A percentile compares a stretch with the other conserved stretches of the same genome.
Conservation (phyloP, 2,329 filamentous ascomycete species). For the Diaporthe eres region DNA sequence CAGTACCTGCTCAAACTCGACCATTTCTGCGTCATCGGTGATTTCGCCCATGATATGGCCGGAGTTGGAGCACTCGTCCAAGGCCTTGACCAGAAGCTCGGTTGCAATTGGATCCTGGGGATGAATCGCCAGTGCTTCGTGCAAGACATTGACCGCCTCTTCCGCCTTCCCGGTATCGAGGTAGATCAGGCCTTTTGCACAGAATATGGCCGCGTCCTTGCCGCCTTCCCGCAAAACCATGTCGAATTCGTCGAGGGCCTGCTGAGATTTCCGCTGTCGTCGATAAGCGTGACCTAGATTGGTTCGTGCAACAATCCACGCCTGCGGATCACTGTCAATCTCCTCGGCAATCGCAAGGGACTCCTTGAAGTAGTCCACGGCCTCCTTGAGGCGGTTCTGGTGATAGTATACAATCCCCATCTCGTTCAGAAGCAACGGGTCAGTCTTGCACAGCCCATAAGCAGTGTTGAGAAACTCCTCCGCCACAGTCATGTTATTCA, state of each 20-base stretch:
- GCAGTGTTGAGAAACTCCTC: slow-evolving; percentile 95
- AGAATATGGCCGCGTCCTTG: slow-evolving; percentile 84
- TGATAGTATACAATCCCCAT: slow-evolving; percentile 97
- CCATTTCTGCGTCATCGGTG: slow-evolving; percentile 48
- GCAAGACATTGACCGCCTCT: slow-evolving; percentile 85
- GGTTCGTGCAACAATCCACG: slow-evolving; percentile 86
- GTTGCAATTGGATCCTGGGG: slow-evolving; percentile 87
- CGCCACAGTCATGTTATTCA: slow-evolving; percentile 94
- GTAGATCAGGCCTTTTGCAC: slow-evolving; percentile 86
- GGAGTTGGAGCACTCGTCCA: slow-evolving; percentile 69
- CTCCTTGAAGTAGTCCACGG: slow-evolving; percentile 82
- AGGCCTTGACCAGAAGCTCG: slow-evolving; percentile 80
- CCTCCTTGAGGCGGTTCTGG: slow-evolving; percentile 82
- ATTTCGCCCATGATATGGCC: slow-evolving; percentile 45
- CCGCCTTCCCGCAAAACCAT: slow-evolving; percentile 87
- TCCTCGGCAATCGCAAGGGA: slow-evolving; percentile 84
- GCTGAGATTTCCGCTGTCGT: slow-evolving; percentile 76
- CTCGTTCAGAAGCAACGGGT: slow-evolving; percentile 94
- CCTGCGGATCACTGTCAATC: slow-evolving; percentile 84
- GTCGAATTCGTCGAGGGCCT: slow-evolving; percentile 86
- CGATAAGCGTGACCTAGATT: slow-evolving; percentile 93
- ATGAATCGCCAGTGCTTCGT: slow-evolving; percentile 84
- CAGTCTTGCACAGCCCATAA: slow-evolving; percentile 84
- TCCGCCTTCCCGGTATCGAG: slow-evolving; percentile 82
- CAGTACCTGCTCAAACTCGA: slow-evolving; percentile 67